Percentiles rank a stretch among this genome's conserved stretches.
phyloP scores from a whole-genome alignment of 202 grass and related monocot species.

The Panicum hallii region DNA sequence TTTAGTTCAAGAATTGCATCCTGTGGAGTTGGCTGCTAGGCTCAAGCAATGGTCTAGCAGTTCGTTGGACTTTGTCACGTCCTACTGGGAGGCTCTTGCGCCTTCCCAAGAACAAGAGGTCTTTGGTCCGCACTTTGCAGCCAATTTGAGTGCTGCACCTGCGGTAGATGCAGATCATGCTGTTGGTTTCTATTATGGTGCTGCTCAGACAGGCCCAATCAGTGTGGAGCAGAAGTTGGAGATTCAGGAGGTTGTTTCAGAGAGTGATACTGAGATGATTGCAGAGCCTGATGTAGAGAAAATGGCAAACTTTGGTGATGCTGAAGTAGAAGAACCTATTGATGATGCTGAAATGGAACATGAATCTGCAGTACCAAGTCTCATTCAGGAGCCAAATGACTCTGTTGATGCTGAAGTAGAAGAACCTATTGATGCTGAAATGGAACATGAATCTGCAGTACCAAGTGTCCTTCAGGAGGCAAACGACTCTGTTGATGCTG shows the following conservation, averaged over 20 bases:
- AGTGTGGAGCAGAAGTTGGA: slow-evolving; percentile 32
- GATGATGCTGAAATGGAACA: slow-evolving; percentile 22
- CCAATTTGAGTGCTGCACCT: slow-evolving; percentile 65
- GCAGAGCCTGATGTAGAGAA: slow-evolving; percentile 21
- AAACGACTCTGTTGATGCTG: slow-evolving; percentile 14
- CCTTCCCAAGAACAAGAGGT: slow-evolving; percentile 39
- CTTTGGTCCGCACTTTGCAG: slow-evolving; percentile 43
- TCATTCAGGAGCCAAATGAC: slow-evolving; percentile 10
- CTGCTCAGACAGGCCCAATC: slow-evolving; percentile 32
- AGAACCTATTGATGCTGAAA: slow-evolving; percentile 11
- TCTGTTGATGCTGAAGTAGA: slow-evolving; percentile 10
- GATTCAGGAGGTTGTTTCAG: slow-evolving; percentile 41
- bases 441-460: slow-evolving; percentile 25
- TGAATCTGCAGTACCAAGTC: slow-evolving; percentile 2
- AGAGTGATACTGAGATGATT: slow-evolving; percentile 9
- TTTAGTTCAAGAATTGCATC: slow-evolving; percentile 60
- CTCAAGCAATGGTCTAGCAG: slow-evolving; percentile 65
- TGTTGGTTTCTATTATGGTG: slow-evolving; percentile 47
- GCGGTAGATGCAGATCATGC: slow-evolving; percentile 34
- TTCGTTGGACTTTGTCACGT: slow-evolving; percentile 55
- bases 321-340: slow-evolving; percentile 1
- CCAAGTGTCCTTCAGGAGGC: not conserved
- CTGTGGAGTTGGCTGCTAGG: slow-evolving; percentile 62
- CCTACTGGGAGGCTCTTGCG: slow-evolving; percentile 42
- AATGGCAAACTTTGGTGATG: slow-evolving; percentile 23